These are phyloP conservation scores for Vitis vinifera DNA, from an alignment of 164 flowering plant species.

Conservation along the genomic window DNA sequence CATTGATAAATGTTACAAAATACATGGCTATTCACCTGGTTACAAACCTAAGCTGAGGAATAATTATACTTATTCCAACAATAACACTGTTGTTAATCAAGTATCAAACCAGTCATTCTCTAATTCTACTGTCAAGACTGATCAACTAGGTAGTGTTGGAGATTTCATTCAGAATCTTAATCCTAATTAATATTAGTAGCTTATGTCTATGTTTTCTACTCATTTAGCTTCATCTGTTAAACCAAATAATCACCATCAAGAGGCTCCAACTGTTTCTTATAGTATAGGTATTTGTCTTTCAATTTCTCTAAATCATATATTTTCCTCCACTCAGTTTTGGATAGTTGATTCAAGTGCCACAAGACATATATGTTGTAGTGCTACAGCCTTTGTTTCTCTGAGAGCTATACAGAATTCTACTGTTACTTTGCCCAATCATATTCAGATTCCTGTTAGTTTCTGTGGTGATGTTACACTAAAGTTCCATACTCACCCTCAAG, in stretches of 20 bases:
- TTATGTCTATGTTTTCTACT: neutral
- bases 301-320: neutral
- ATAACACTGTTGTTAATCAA: no score
- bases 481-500: neutral
- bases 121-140: no score
- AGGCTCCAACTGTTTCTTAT: neutral
- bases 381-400: neutral
- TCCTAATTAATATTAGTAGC: neutral
- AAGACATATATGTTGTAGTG: neutral
- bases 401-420: neutral
- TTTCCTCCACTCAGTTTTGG: constrained; percentile 1
- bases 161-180: neutral
- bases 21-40: neutral
- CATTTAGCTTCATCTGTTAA: neutral
- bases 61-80: no score
- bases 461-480: neutral
- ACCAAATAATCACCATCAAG: neutral
- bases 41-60: neutral
- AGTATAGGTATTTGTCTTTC: neutral
- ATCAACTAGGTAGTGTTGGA: neutral
- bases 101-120: no score
- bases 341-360: neutral
- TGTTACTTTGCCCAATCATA: constrained; percentile 1
- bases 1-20: no score
- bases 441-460: neutral